Conservation (phyloP, 768 basidiomycete species). For the Serendipita sp. region DNA sequence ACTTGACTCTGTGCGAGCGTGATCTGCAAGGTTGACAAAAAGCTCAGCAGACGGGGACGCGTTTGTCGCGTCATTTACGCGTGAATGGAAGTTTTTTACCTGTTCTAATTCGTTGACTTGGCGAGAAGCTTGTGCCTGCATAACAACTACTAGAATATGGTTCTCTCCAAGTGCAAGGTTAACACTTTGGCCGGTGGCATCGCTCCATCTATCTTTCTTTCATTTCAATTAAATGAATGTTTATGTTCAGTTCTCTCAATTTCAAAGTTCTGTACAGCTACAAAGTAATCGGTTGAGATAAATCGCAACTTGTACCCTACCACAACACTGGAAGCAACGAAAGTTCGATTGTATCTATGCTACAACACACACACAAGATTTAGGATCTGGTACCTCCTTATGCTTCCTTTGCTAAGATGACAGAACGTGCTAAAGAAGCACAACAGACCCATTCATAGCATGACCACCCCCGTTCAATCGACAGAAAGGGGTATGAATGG, state of each 20-base stretch:
- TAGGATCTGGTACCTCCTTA: too few relatives aligned
- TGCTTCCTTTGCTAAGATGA: too few relatives aligned
- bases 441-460: neutral
- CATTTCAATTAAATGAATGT: neutral
- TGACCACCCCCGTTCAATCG: too few relatives aligned
- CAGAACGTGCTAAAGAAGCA: neutral
- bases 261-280: neutral
- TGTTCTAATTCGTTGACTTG: neutral
- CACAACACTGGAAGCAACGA: neutral
- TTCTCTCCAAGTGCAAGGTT: neutral
- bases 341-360: too few relatives aligned
- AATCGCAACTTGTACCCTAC: neutral
- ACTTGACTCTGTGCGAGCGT: slow-evolving; percentile 1
- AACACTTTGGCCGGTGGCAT: neutral
- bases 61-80: neutral
- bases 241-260: neutral
- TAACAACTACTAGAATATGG: neutral
- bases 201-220: neutral
- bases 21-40: neutral
- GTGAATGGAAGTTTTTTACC: neutral
- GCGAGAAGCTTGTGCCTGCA: neutral
- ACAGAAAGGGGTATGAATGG: neutral
- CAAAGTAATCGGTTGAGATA: neutral
- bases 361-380: too few relatives aligned
- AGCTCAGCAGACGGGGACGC: neutral